phyloP scores from a whole-genome alignment of 2,329 filamentous ascomycete species.

The Colletotrichum australisinense region DNA sequence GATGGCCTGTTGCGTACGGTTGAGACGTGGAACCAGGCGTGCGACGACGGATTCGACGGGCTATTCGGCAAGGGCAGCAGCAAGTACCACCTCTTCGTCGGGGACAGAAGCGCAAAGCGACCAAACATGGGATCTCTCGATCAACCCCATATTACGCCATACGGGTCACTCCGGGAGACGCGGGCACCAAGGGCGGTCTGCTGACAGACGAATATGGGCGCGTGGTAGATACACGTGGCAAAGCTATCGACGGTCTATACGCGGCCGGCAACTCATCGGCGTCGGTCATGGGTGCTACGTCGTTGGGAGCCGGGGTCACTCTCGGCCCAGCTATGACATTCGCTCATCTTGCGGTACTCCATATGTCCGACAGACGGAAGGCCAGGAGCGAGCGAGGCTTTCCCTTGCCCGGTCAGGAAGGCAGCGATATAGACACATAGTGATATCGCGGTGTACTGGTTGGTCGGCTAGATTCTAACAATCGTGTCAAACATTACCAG shows the following conservation, averaged over 20 bases:
- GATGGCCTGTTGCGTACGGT: constrained; percentile 35
- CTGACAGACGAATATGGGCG: constrained; percentile 41
- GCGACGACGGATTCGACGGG: constrained; percentile 41
- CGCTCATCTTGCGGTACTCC: background rate
- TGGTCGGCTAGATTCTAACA: no score
- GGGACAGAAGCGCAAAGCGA: constrained; percentile 37
- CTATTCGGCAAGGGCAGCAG: constrained; percentile 46
- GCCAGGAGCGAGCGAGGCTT: no score
- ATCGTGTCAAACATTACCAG: no score
- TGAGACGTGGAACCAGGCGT: constrained; percentile 43
- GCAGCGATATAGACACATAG: no score
- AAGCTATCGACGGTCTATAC: background rate
- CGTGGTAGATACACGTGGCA: no score
- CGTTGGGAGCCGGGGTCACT: background rate
- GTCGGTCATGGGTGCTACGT: background rate
- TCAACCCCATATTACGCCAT: constrained; percentile 43
- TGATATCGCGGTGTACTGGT: no score
- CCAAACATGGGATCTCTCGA: constrained; percentile 35
- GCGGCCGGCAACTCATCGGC: background rate
- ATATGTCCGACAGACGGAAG: constrained; percentile 12
- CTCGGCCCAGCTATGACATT: background rate
- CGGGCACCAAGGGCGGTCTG: constrained; percentile 50
- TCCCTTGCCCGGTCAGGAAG: no score
- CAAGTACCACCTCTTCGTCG: constrained; percentile 45
- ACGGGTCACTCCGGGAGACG: constrained; percentile 47